Evolutionary conservation across 2,329 filamentous ascomycete genomes (phyloP).

Genomic region (Talaromyces sp.): DNA sequence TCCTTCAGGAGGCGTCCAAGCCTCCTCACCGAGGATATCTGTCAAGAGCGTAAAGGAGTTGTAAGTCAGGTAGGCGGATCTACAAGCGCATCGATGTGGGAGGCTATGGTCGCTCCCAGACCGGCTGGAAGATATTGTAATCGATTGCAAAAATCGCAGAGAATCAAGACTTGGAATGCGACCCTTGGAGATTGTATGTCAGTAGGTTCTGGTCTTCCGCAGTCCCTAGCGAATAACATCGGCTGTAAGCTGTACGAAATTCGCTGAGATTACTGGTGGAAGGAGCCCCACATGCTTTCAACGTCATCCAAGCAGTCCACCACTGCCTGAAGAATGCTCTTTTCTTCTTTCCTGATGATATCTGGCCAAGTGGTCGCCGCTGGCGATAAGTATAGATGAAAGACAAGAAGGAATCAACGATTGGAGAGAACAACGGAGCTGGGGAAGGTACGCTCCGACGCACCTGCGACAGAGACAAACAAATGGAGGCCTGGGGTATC

Average conservation of each 20-base stretch:
- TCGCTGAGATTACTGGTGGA: neutral
- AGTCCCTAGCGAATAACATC: conserved; percentile 9
- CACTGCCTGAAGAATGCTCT: neutral
- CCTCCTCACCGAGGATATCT: conserved; percentile 21
- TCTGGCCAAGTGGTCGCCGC: neutral
- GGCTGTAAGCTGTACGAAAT: neutral
- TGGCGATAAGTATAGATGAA: neutral
- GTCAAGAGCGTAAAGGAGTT: conserved; percentile 21
- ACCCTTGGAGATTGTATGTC: conserved; percentile 5
- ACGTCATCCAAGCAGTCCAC: conserved; percentile 1
- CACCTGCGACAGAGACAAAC: neutral
- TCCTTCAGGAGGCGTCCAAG: conserved; percentile 24
- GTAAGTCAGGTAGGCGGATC: neutral
- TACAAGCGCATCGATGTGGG: conserved; percentile 1
- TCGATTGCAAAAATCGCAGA: neutral
- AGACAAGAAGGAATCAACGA: neutral
- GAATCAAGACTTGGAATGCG: neutral
- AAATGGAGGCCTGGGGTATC: neutral
- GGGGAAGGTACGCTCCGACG: neutral
- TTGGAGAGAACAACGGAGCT: neutral
- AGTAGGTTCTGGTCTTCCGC: neutral
- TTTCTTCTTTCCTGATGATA: neutral
- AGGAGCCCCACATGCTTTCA: conserved; percentile 10
- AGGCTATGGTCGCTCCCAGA: conserved; percentile 9
- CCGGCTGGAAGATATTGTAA: conserved; percentile 8